Conservation (phyloP, 1,284 basidiomycete species). For the Tremellales sp. region DNA sequence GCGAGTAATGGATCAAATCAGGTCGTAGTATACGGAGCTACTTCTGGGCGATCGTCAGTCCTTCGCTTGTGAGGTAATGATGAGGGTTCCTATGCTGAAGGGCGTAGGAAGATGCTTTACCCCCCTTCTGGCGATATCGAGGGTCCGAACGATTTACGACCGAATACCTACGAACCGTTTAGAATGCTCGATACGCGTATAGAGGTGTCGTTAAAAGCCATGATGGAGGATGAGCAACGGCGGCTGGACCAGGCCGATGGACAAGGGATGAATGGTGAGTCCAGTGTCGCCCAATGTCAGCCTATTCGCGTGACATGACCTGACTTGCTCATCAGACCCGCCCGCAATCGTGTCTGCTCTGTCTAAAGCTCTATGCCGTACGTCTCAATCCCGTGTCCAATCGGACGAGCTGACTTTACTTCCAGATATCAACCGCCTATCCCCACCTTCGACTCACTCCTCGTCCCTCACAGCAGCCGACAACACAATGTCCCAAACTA, state of each 20-base stretch:
- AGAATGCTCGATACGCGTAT: slow-evolving; percentile 57
- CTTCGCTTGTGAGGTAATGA: background rate
- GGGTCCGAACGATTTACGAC: slow-evolving; percentile 39
- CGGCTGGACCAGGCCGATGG: slow-evolving; percentile 52
- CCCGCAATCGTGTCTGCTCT: slow-evolving; percentile 78
- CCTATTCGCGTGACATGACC: too few species aligned
- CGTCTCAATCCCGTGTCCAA: slow-evolving; percentile 37
- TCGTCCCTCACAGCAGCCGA: slow-evolving; percentile 9
- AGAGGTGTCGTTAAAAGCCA: slow-evolving; percentile 61
- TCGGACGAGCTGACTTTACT: background rate
- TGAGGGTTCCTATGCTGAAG: background rate
- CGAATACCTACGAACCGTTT: slow-evolving; percentile 82
- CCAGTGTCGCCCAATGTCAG: too few species aligned
- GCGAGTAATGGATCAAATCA: slow-evolving; percentile 88
- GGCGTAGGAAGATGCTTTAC: slow-evolving; percentile 30
- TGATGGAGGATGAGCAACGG: slow-evolving; percentile 62
- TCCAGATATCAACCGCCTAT: slow-evolving; percentile 77
- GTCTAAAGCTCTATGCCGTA: slow-evolving; percentile 85
- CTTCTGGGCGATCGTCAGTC: slow-evolving; percentile 62
- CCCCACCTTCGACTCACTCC: slow-evolving; percentile 44
- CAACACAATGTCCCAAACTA: slow-evolving; percentile 14
- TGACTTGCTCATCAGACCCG: slow-evolving; percentile 41
- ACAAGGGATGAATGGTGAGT: slow-evolving; percentile 51
- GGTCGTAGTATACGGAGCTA: slow-evolving; percentile 83
- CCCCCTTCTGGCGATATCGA: slow-evolving; percentile 35